Evolutionary conservation across 768 basidiomycete species (phyloP).

Genomic region (Candolleomyces aberdarensis): DNA sequence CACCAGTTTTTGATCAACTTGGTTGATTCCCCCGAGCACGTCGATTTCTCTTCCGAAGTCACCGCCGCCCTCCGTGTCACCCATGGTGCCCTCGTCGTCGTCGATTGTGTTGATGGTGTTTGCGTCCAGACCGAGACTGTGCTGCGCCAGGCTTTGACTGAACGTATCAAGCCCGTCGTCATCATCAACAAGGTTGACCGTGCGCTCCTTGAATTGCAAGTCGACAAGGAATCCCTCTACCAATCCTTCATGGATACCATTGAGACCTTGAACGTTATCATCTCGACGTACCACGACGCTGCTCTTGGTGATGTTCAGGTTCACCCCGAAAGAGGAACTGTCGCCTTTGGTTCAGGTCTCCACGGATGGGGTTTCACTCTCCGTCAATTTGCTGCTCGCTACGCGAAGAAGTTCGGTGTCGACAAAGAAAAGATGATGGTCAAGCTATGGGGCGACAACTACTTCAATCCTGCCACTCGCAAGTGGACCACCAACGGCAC

Average conservation of each 20-base stretch:
- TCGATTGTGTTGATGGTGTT: conserved; percentile 99
- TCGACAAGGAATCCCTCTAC: conserved; percentile 94
- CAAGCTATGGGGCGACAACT: conserved; percentile 99
- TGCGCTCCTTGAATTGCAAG: conserved; percentile 96
- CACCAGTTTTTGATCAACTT: conserved; percentile 99
- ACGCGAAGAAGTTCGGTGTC: conserved; percentile 98
- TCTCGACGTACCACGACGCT: conserved; percentile 93
- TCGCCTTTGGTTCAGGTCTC: conserved; percentile 98
- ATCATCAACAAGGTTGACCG: conserved; percentile 99
- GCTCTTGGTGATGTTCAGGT: conserved; percentile 98
- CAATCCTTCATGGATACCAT: conserved; percentile 98
- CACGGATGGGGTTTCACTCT: conserved; percentile 99
- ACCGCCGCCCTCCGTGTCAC: conserved; percentile 99
- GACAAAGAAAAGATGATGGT: conserved; percentile 98
- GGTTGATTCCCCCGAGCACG: conserved; percentile 99
- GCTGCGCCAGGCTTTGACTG: conserved; percentile 91
- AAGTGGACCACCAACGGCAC: conserved; percentile 88
- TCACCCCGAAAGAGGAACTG: conserved; percentile 96
- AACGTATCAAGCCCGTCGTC: conserved; percentile 99
- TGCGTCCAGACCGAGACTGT: conserved; percentile 99
- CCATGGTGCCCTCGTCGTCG: conserved; percentile 98
- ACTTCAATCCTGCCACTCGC: conserved; percentile 93
- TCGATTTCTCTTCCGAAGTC: conserved; percentile 99
- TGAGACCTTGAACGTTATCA: conserved; percentile 96
- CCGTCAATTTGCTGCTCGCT: conserved; percentile 91